These are phyloP conservation scores for Dactylonectria estremocensis DNA, from an alignment of 2,329 filamentous ascomycete species.

Conservation along the genomic window DNA sequence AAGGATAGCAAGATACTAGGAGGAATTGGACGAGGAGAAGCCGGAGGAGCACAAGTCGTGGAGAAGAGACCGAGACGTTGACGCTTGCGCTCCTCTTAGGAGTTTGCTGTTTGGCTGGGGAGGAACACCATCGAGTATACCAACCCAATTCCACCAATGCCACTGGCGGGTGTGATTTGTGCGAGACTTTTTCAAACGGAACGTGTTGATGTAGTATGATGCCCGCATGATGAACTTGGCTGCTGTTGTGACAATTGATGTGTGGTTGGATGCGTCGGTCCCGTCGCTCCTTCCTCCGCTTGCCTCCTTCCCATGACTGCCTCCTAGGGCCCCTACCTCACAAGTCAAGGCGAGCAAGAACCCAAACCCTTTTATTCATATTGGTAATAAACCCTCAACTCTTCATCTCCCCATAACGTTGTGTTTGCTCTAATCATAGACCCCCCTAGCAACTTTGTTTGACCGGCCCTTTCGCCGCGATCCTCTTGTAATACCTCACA, in stretches of 20 bases:
- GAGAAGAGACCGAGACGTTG: background rate
- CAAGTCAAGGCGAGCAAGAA: background rate
- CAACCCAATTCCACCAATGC: no score
- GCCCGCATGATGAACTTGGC: no score
- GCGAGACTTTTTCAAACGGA: background rate
- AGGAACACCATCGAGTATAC: background rate
- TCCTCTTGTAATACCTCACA: background rate
- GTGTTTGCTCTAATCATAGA: background rate
- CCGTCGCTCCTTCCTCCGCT: background rate
- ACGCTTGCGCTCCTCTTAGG: background rate
- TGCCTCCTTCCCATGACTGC: background rate
- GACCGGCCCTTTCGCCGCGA: background rate
- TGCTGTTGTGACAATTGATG: background rate
- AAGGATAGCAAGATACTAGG: slow-evolving; percentile 27
- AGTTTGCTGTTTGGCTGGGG: background rate
- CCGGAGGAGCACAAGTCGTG: background rate
- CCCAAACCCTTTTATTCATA: background rate
- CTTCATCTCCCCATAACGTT: background rate
- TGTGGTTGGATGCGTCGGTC: background rate
- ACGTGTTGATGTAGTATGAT: background rate
- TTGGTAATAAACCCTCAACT: background rate
- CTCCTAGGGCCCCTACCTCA: background rate
- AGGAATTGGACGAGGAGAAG: slow-evolving; percentile 29
- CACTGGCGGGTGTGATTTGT: no score
- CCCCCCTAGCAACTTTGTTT: background rate